Percentiles rank a stretch among this genome's conserved stretches.
These are phyloP conservation scores for Mycosarcoma maydis DNA, from an alignment of 1,284 basidiomycete genomes.

Conservation along the genomic window DNA sequence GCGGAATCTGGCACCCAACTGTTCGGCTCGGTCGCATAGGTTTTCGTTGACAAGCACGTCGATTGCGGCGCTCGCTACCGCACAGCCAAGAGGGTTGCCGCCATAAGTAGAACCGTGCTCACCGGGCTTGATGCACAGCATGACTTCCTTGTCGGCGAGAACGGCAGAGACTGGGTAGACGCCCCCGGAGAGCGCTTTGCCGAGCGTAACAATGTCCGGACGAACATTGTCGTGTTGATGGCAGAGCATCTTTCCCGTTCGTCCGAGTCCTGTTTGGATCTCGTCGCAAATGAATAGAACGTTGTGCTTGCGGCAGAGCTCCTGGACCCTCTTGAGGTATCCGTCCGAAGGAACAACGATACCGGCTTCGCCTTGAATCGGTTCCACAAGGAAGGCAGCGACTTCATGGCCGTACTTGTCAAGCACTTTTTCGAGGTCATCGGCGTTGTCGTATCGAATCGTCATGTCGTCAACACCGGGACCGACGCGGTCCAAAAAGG, in stretches of 20 bases:
- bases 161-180: conserved; percentile 97
- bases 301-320: conserved; percentile 90
- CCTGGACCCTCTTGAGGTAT: conserved; percentile 81
- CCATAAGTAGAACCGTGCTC: conserved; percentile 88
- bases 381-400: conserved; percentile 94
- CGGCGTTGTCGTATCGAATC: conserved; percentile 67
- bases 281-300: conserved; percentile 96
- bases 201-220: conserved; percentile 91
- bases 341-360: conserved; percentile 92
- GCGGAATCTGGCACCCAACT: conserved; percentile 81
- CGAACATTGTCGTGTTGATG: conserved; percentile 82
- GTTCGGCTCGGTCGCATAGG: conserved; percentile 79
- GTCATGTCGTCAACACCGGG: conserved; percentile 70
- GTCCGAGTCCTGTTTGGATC: conserved; percentile 79
- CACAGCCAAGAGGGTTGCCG: conserved; percentile 93
- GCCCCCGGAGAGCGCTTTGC: conserved; percentile 95
- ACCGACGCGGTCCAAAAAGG: conserved; percentile 86
- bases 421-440: conserved; percentile 83
- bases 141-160: conserved; percentile 85
- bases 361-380: conserved; percentile 97
- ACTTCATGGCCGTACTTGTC: conserved; percentile 83
- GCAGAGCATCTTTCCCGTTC: conserved; percentile 69
- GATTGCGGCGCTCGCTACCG: conserved; percentile 89
- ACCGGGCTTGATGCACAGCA: conserved; percentile 95
- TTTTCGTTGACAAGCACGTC: conserved; percentile 87